Evolutionary conservation across 2,329 filamentous ascomycete species (phyloP), one percentile per base, ranked within the genome.

Genomic region (Alternaria sp.): DNA sequence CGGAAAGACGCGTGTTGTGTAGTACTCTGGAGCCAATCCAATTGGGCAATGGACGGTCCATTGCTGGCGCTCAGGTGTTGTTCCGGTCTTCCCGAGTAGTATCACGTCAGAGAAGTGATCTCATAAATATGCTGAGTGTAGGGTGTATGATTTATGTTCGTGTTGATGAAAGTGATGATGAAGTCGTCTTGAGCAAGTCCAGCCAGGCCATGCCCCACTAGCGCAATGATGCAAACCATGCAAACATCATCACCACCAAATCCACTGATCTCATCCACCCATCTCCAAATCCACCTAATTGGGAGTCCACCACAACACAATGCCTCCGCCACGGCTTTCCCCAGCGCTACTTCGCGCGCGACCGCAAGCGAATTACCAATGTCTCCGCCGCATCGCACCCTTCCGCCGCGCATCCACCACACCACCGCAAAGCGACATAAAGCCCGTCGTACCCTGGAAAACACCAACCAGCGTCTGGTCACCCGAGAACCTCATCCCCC

Each of bases 401-500:
- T 30, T 68, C 46, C 72, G 74, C 55, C 65, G 66, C 43, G 74
- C 70, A 44, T 76, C 75, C 15, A 62, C 60, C 13, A 59, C 19
- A 75, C 70, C 57, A 57, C 63, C 19, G 30, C 54, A 36, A 17
- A 59, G 59, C 30, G 62, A 68, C 17, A 59, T 67, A 9, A 67
- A 68, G 57, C 72, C 76, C 26, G 73, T 74, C 26, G 70, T 79
- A 28, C 77, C 77, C 36, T 79, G 77, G 77, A 79, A 79, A 64
- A 79, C 77, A 59, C 77, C 77, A 11, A 77, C 76, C 23, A 79
- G 77, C 54, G 73, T 79, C 61, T 79, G 77, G 77, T 73, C 77
- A 10, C 77, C 77, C n/a, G 76, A 77, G 61, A 74, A 72, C 26
- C 66, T 79, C 7, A 77, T 79, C 7, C 75, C 77, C 4, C 74